These are phyloP conservation scores for Lactuca sativa DNA, from an alignment of 129 eudicot genomes.

Conservation along the genomic window DNA sequence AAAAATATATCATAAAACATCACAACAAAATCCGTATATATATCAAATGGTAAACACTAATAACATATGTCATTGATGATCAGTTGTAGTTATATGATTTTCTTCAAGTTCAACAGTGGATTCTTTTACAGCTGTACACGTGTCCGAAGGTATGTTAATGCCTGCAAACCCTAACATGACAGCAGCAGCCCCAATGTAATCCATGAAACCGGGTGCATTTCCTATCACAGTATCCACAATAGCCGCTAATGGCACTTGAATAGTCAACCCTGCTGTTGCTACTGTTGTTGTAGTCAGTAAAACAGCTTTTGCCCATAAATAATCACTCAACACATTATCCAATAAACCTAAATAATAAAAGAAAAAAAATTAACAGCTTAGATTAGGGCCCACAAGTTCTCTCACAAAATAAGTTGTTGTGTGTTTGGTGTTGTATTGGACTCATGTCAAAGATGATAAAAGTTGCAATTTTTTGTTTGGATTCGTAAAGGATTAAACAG, in stretches of 20 bases:
- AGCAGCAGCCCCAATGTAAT: constrained; percentile 82
- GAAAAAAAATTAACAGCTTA: neutral
- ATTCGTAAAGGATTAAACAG: too few relatives aligned
- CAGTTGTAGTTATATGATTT: constrained; percentile 22
- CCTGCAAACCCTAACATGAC: constrained; percentile 92
- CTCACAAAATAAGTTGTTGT: too few relatives aligned
- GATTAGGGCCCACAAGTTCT: too few relatives aligned
- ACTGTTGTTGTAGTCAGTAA: constrained; percentile 92
- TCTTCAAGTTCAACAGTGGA: constrained; percentile 55
- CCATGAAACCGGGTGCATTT: constrained; percentile 62
- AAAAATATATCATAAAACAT: too few relatives aligned
- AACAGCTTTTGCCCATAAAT: constrained; percentile 97
- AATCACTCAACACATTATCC: constrained; percentile 93
- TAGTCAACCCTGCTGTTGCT: constrained; percentile 96
- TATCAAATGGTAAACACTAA: neutral
- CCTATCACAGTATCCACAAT: constrained; percentile 79
- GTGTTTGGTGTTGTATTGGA: too few relatives aligned
- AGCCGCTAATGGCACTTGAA: constrained; percentile 94
- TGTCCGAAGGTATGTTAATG: constrained; percentile 67
- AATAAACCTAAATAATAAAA: constrained; percentile 55
- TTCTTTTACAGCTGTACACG: constrained; percentile 46
- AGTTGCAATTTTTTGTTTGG: too few relatives aligned
- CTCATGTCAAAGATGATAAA: too few relatives aligned
- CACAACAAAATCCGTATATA: too few relatives aligned
- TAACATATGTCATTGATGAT: neutral